phyloP scores from a whole-genome alignment of 2,329 filamentous ascomycete species.

The Fusarium metavorans region DNA sequence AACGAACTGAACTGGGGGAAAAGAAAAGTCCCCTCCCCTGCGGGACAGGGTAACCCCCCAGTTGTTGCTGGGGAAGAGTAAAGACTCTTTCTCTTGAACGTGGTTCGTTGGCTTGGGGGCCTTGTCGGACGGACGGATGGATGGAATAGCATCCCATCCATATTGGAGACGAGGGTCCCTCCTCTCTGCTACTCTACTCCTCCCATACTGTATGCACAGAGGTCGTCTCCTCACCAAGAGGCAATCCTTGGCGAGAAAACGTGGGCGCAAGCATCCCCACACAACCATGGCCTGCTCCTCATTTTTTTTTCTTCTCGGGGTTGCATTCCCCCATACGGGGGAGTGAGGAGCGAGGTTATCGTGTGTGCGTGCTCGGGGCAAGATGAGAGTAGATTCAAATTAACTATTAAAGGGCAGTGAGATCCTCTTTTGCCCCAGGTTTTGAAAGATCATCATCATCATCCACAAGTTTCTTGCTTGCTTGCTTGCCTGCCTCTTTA shows the following conservation, averaged over 20 bases:
- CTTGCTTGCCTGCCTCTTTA: background rate
- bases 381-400: background rate
- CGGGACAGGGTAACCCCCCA: slow-evolving; percentile 10
- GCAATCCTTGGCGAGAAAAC: slow-evolving; percentile 23
- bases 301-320: slow-evolving; percentile 11
- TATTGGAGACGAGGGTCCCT: slow-evolving; percentile 9
- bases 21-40: background rate
- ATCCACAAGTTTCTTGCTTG: background rate
- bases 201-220: background rate
- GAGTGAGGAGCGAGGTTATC: slow-evolving; percentile 21
- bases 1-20: background rate
- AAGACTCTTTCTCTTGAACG: background rate
- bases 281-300: slow-evolving; percentile 23
- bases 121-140: slow-evolving; percentile 30
- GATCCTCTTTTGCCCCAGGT: slow-evolving; percentile 6
- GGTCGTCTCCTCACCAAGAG: background rate
- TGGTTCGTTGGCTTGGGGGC: slow-evolving; percentile 26
- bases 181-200: background rate
- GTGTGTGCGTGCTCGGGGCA: background rate
- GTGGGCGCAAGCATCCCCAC: slow-evolving; percentile 24
- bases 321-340: slow-evolving; percentile 18
- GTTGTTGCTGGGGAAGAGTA: background rate
- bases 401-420: slow-evolving; percentile 35
- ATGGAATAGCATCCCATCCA: slow-evolving; percentile 20
- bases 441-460: background rate